Percentiles rank a stretch among this genome's conserved stretches.
Evolutionary conservation across 2,329 filamentous ascomycete genomes (phyloP).

Genomic region (Monilinia aucupariae): DNA sequence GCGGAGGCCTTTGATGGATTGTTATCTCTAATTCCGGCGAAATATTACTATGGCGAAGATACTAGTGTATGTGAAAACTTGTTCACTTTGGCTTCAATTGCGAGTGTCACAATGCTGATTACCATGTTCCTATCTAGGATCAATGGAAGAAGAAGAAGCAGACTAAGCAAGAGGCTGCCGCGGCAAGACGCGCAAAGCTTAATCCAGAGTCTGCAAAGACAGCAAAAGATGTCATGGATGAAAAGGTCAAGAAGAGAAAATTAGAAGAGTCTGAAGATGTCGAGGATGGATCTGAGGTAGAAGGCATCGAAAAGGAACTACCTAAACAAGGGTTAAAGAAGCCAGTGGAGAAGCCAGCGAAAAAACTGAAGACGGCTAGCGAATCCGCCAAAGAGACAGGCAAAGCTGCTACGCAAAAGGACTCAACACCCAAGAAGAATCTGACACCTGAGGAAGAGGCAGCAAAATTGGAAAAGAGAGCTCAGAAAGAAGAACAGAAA

Average conservation of each 20-base stretch:
- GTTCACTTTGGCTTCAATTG: slow-evolving; percentile 4
- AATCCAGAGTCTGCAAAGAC: slow-evolving; percentile 87
- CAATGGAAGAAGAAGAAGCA: slow-evolving; percentile 97
- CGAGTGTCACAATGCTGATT: slow-evolving; percentile 19
- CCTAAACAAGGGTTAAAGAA: slow-evolving; percentile 60
- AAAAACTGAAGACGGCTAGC: slow-evolving; percentile 48
- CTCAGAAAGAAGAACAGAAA: slow-evolving; percentile 34
- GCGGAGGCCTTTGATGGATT: slow-evolving; percentile 44
- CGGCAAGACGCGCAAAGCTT: slow-evolving; percentile 80
- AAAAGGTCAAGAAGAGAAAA: slow-evolving; percentile 77
- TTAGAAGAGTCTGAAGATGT: slow-evolving; percentile 56
- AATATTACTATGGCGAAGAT: slow-evolving; percentile 66
- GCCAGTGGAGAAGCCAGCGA: slow-evolving; percentile 38
- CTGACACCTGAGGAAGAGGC: slow-evolving; percentile 7
- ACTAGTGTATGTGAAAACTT: slow-evolving; percentile 51
- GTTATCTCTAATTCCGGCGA: slow-evolving; percentile 65
- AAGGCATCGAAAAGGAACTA: slow-evolving; percentile 52
- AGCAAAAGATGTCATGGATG: slow-evolving; percentile 89
- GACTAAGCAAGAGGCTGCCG: slow-evolving; percentile 79
- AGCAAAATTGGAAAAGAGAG: slow-evolving; percentile 18
- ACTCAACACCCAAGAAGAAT: slow-evolving; percentile 32
- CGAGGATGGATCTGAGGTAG: slow-evolving; percentile 24
- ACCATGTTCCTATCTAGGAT: slow-evolving; percentile 49
- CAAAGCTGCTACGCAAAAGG: slow-evolving; percentile 36
- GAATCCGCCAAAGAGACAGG: slow-evolving; percentile 6